These are phyloP conservation scores for Isochrysis galbana DNA, from an alignment of 78 protist species.

Conservation along the genomic window DNA sequence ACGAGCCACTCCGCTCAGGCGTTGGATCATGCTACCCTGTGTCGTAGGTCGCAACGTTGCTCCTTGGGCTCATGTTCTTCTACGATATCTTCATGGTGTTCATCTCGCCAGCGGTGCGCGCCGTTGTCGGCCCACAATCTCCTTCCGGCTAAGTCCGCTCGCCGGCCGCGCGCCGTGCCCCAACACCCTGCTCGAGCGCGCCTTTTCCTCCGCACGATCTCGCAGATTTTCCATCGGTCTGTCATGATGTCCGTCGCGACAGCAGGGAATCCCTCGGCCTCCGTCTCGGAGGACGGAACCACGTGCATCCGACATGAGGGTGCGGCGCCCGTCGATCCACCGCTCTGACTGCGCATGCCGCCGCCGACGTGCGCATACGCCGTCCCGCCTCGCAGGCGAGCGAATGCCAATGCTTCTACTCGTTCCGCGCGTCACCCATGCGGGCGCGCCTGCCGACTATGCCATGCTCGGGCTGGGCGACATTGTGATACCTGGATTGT, in stretches of 20 bases:
- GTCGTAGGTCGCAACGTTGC: background rate
- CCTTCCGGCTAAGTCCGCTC: too few relatives aligned
- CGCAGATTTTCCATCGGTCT: constrained; percentile 17
- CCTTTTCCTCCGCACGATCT: too few relatives aligned
- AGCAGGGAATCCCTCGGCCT: background rate
- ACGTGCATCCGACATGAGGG: background rate
- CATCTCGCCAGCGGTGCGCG: constrained; percentile 36
- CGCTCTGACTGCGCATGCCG: too few relatives aligned
- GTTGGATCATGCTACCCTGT: too few relatives aligned
- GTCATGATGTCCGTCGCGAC: constrained; percentile 52
- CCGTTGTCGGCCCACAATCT: too few relatives aligned
- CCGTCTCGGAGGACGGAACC: background rate
- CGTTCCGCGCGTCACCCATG: background rate
- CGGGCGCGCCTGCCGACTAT: background rate
- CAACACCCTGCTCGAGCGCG: too few relatives aligned
- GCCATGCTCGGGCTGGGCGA: constrained; percentile 46
- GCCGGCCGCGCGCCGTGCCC: too few relatives aligned
- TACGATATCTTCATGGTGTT: constrained; percentile 58
- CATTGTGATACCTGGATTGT: constrained; percentile 45
- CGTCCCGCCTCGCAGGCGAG: too few relatives aligned
- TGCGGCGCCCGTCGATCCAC: too few relatives aligned
- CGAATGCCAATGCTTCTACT: background rate
- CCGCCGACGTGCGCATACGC: too few relatives aligned
- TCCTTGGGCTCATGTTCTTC: constrained; percentile 25
- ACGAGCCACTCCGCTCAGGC: too few relatives aligned